Base-by-base conservation (phyloP, 768 basidiomycete species). In the Mycena vulgaris region DNA sequence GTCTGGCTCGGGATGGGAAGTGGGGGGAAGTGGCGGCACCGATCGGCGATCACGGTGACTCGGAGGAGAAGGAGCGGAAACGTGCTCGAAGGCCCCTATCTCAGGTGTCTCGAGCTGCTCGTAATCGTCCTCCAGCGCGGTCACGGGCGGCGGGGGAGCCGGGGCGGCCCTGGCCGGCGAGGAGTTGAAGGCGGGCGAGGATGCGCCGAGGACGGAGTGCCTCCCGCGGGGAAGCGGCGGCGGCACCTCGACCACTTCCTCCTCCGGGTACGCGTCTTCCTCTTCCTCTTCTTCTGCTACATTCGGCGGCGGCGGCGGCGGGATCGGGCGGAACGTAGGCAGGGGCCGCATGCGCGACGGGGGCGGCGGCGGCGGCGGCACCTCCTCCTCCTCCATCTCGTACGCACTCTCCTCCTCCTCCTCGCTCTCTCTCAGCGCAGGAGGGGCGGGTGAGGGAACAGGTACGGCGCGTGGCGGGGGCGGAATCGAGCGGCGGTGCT, bases 321-420 rank as follows among this genome's bases (percentile, higher is more conserved):
- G 70, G 56, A 61, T 56, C 31, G 69, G 30, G 14, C 56, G 71
- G n/a, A 58, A 45, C 47, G 66, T 59, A 16, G 68, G 62, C 19
- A 16, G 57, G 1, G 39, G 39, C 19, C 73, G 66, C 48, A 28
- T 49, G 21, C 51, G 42, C 19, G 47, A 8, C 6, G 56, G 27
- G 10, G 71, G 62, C 17, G 69, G 63, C n/a, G 70, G 73, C 4
- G 74, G 78, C n/a, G n/a, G n/a, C n/a, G 70, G 73, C n/a, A 71
- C 60, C 45, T 9, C 39, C 39, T 45, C 42, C 31, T 66, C 66
- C 11, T 74, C 53, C 21, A 70, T 47, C 56, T 76, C 78, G 14
- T 68, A 68, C n/a, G 33, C 48, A 30, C 55, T 68, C 23, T 72
- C 71, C 35, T 59, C 42, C 58, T 58, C 53, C 39, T 67, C 67